Evolutionary conservation across 2,329 filamentous ascomycete genomes (phyloP).

Genomic region (Triangularia verruculosa): DNA sequence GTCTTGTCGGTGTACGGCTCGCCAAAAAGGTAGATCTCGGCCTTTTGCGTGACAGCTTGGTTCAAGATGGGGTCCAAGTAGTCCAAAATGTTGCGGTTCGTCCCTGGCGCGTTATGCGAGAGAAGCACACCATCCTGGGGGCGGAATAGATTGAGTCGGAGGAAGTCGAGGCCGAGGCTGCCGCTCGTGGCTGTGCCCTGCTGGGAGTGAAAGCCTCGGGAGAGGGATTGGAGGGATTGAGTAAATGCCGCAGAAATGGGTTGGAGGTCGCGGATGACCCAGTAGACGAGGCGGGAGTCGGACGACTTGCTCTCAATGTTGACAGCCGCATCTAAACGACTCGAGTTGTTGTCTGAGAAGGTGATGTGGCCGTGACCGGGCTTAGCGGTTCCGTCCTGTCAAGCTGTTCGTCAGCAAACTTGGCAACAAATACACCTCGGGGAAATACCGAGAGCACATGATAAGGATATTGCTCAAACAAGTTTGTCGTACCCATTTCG

Average conservation of each 20-base stretch:
- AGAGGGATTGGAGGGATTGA: constrained; percentile 21
- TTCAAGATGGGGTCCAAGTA: constrained; percentile 35
- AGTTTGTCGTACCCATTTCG: no score
- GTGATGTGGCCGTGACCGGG: constrained; percentile 24
- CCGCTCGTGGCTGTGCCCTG: not conserved
- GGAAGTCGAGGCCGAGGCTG: constrained; percentile 5
- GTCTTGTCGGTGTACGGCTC: constrained; percentile 32
- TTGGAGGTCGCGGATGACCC: constrained; percentile 33
- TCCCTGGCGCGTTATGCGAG: constrained; percentile 12
- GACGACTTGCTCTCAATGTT: constrained; percentile 27
- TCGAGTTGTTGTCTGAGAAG: constrained; percentile 21
- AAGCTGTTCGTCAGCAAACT: no score
- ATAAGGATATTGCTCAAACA: no score
- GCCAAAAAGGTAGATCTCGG: constrained; percentile 38
- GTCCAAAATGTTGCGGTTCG: constrained; percentile 33
- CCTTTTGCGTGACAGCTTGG: constrained; percentile 34
- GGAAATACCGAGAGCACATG: no score
- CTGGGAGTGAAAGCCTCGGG: constrained; percentile 18
- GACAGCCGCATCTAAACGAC: constrained; percentile 23
- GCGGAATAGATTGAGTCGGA: constrained; percentile 15
- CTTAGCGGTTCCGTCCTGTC: constrained; percentile 10
- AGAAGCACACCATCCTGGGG: constrained; percentile 21
- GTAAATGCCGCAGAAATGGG: constrained; percentile 40
- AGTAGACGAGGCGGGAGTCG: constrained; percentile 44
- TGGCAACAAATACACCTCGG: no score